phyloP scores from a whole-genome alignment of 257 asterid species.

The Nicotiana tabacum region DNA sequence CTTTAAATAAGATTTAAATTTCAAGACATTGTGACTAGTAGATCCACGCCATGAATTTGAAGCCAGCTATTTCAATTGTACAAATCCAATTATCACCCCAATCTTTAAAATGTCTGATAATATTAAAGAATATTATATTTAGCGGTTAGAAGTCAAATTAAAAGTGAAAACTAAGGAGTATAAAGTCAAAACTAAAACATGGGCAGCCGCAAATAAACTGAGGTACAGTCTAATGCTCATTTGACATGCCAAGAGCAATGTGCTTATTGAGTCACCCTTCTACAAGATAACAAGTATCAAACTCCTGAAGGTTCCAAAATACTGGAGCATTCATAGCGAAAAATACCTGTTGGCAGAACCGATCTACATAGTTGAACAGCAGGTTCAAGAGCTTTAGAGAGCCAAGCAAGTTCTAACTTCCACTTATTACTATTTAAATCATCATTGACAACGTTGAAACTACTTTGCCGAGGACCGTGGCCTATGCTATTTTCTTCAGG shows the following conservation, averaged over 20 bases:
- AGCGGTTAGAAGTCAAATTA: background rate
- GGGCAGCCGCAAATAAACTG: background rate
- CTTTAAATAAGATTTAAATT: background rate
- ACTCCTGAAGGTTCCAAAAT: background rate
- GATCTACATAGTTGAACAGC: slow-evolving; percentile 80
- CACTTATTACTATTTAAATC: slow-evolving; percentile 38
- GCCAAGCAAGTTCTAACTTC: slow-evolving; percentile 86
- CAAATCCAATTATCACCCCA: background rate
- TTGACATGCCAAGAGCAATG: background rate
- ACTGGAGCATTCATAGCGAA: background rate
- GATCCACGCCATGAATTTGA: background rate
- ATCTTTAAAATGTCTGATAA: background rate
- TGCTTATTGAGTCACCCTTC: background rate
- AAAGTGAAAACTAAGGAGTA: background rate
- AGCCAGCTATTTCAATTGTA: background rate
- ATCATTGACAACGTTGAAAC: slow-evolving; percentile 34
- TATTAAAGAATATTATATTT: too few species aligned
- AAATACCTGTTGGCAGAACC: slow-evolving; percentile 68
- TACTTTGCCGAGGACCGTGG: slow-evolving; percentile 20
- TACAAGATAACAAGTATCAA: background rate
- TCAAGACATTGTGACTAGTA: too few species aligned
- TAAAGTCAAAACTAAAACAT: background rate
- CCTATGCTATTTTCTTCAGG: background rate
- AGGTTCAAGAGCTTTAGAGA: slow-evolving; percentile 77
- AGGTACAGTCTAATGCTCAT: background rate